These are phyloP conservation scores for Ophiognomonia clavigignenti-juglandacearum DNA, from an alignment of 2,329 filamentous ascomycete genomes.

Conservation along the genomic window DNA sequence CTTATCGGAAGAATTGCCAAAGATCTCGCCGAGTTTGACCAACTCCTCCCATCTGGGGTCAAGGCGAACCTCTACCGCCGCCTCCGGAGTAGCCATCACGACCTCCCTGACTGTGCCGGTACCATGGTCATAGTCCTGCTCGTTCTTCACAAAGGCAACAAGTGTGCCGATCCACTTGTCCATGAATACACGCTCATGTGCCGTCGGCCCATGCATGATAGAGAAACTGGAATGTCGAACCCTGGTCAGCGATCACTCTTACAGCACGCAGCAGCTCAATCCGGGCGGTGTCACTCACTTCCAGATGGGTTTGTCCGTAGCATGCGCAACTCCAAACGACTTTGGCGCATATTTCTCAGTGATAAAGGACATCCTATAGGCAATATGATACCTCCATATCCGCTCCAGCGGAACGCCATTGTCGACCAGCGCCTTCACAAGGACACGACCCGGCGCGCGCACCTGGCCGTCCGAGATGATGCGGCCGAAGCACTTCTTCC, in stretches of 20 bases:
- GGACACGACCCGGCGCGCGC: constrained; percentile 29
- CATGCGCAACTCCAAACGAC: constrained; percentile 30
- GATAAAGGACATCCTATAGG: constrained; percentile 37
- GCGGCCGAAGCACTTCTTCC: constrained; percentile 32
- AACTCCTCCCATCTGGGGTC: constrained; percentile 32
- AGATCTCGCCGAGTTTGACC: constrained; percentile 23
- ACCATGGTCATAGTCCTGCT: constrained; percentile 26
- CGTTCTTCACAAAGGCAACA: constrained; percentile 31
- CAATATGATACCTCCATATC: constrained; percentile 38
- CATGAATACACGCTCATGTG: constrained; percentile 30
- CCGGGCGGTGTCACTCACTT: constrained; percentile 26
- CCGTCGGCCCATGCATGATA: constrained; percentile 32
- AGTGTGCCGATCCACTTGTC: constrained; percentile 32
- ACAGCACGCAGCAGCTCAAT: neutral
- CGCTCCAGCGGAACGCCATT: constrained; percentile 29
- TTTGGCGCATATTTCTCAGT: constrained; percentile 31
- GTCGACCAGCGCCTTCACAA: constrained; percentile 25
- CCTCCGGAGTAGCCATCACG: constrained; percentile 29
- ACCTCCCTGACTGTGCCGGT: constrained; percentile 30
- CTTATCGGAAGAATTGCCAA: constrained; percentile 13
- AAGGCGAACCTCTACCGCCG: constrained; percentile 27
- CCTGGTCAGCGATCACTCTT: neutral
- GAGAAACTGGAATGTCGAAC: constrained; percentile 24
- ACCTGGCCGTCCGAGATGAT: constrained; percentile 38
- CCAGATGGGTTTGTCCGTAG: constrained; percentile 39